These are phyloP conservation scores for Penicillium taxi DNA, from an alignment of 495 filamentous ascomycete genomes.

Conservation along the genomic window DNA sequence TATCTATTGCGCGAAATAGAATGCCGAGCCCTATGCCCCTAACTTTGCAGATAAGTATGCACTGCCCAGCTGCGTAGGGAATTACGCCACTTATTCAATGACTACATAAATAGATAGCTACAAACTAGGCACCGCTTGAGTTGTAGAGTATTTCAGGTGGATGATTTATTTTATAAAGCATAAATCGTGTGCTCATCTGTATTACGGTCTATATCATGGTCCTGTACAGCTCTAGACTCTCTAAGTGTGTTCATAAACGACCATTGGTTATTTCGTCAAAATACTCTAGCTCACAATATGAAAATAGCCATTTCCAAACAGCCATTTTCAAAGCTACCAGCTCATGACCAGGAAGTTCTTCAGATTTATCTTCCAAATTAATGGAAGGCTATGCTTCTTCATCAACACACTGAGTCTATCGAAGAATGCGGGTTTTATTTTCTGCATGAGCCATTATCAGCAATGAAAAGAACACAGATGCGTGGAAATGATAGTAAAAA, in stretches of 20 bases:
- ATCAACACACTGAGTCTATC: constrained; percentile 31
- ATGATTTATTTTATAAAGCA: no score
- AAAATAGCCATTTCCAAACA: constrained; percentile 28
- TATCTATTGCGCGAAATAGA: no score
- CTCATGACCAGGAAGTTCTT: constrained; percentile 19
- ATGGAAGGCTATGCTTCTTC: constrained; percentile 34
- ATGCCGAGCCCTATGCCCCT: no score
- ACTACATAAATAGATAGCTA: no score
- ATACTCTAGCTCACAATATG: constrained; percentile 31
- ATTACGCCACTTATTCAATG: no score
- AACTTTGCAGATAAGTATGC: no score
- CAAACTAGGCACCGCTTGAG: no score
- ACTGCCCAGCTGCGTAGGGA: no score
- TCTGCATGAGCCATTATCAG: constrained; percentile 14
- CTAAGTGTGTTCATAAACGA: constrained; percentile 34
- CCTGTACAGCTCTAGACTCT: constrained; percentile 30
- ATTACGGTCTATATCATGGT: constrained; percentile 26
- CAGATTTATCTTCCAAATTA: constrained; percentile 25
- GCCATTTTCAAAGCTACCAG: constrained; percentile 24
- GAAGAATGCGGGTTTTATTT: constrained; percentile 33
- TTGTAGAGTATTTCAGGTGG: no score
- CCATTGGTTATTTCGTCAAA: constrained; percentile 34
- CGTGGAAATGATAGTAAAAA: no score
- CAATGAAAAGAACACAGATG: background rate
- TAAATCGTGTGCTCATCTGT: no score